Evolutionary conservation across 2,329 filamentous ascomycete genomes (phyloP).

Genomic region (Beauveria asiatica): DNA sequence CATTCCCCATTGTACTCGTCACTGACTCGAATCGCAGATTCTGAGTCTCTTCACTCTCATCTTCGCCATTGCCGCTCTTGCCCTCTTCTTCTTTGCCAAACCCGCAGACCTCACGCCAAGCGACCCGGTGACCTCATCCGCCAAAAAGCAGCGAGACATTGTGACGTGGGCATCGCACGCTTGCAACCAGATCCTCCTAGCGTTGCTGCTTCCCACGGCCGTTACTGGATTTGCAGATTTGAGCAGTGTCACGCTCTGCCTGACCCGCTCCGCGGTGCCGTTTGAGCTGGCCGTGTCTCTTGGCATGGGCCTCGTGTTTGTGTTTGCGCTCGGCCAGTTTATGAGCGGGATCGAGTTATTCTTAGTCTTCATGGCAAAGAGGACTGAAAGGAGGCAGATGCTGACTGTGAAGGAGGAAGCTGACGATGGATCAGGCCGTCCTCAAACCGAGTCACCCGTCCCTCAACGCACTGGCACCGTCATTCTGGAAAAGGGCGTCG

Average conservation of each 20-base stretch:
- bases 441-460: neutral
- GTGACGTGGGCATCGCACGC: conserved; percentile 11
- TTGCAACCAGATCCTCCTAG: conserved; percentile 21
- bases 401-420: neutral
- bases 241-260: conserved; percentile 19
- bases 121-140: neutral
- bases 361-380: conserved; percentile 10
- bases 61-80: conserved; percentile 17
- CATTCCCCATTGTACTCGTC: rapidly evolving
- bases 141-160: neutral
- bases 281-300: conserved; percentile 19
- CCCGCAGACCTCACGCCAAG: conserved; percentile 1
- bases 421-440: neutral
- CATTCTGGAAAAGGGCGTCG: neutral
- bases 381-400: neutral
- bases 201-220: conserved; percentile 16
- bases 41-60: conserved; percentile 21
- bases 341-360: conserved; percentile 17
- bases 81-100: conserved; percentile 19
- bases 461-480: neutral
- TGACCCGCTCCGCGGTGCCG: conserved; percentile 18
- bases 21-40: conserved; percentile 15
- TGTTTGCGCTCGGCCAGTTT: conserved; percentile 17
- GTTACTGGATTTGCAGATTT: conserved; percentile 23
- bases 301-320: conserved; percentile 18